Conservation (phyloP, 2,329 filamentous ascomycete genomes). For the Mycosphaerella sp. region DNA sequence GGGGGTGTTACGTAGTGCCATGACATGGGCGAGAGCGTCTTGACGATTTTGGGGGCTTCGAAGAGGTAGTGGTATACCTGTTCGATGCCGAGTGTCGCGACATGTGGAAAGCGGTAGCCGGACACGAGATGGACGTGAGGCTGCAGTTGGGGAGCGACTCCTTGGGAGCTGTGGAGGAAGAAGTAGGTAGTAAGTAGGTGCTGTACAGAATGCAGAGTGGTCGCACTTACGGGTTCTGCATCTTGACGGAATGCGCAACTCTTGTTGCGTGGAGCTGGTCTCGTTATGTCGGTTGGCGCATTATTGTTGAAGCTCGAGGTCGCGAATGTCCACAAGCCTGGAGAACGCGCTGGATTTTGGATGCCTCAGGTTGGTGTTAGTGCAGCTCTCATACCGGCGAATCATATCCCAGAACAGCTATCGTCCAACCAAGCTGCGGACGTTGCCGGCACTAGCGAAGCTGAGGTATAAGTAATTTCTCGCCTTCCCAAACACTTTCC, state of each 20-base stretch:
- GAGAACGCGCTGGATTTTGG: too few relatives aligned
- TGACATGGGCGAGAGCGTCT: slow-evolving; percentile 77
- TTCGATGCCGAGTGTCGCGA: slow-evolving; percentile 63
- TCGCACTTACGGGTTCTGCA: slow-evolving; percentile 20
- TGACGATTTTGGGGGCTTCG: slow-evolving; percentile 75
- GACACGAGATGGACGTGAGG: slow-evolving; percentile 82
- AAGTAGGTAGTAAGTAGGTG: slow-evolving; percentile 9
- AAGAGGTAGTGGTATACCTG: slow-evolving; percentile 79
- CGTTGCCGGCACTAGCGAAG: too few relatives aligned
- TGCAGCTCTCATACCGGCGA: too few relatives aligned
- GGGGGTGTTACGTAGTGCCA: slow-evolving; percentile 89
- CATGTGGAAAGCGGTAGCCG: slow-evolving; percentile 68
- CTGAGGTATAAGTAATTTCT: too few relatives aligned
- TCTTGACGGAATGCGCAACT: slow-evolving; percentile 5
- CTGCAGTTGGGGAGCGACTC: slow-evolving; percentile 21
- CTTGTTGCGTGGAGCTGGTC: too few relatives aligned
- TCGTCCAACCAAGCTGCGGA: too few relatives aligned
- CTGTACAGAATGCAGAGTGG: background rate
- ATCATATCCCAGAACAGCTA: too few relatives aligned
- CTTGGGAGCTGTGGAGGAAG: slow-evolving; percentile 15
- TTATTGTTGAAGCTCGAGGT: too few relatives aligned
- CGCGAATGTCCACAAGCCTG: too few relatives aligned
- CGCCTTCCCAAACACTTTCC: too few relatives aligned
- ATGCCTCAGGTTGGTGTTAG: too few relatives aligned
- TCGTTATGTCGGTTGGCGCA: too few relatives aligned